Conservation (phyloP, 1,284 basidiomycete genomes). For the Papiliotrema fonsecae region DNA sequence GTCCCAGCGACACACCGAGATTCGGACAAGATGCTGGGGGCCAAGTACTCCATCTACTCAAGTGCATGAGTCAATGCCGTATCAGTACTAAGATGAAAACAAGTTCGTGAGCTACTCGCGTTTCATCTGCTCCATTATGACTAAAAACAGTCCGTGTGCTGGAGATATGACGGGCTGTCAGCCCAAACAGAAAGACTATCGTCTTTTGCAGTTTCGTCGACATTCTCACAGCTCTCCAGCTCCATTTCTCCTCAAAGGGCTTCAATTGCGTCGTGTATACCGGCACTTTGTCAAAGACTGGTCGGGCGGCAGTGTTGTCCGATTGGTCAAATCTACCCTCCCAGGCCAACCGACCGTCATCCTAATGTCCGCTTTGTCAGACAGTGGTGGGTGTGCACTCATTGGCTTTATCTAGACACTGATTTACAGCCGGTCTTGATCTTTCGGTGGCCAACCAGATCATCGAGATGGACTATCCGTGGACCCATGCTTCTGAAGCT, state of each 20-base stretch:
- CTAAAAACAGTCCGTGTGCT: no score
- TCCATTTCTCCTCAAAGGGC: conserved; percentile 23
- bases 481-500: conserved; percentile 42
- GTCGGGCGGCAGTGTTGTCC: conserved; percentile 36
- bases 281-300: conserved; percentile 38
- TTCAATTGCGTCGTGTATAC: conserved; percentile 35
- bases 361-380: conserved; percentile 47
- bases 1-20: no score
- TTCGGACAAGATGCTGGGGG: no score
- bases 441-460: conserved; percentile 38
- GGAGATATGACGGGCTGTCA: no score
- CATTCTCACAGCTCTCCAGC: conserved; percentile 36
- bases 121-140: no score
- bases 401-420: neutral
- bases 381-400: conserved; percentile 8
- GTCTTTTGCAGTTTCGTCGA: conserved; percentile 26
- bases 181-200: conserved; percentile 5
- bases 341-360: conserved; percentile 32
- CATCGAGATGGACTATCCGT: conserved; percentile 40
- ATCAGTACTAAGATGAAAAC: no score
- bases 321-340: conserved; percentile 28
- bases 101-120: no score
- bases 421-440: conserved; percentile 41
- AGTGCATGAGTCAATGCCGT: no score
- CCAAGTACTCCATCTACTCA: no score